Evolutionary conservation across 2,329 filamentous ascomycete species (phyloP).

Genomic region (Dactylellina cionopaga): DNA sequence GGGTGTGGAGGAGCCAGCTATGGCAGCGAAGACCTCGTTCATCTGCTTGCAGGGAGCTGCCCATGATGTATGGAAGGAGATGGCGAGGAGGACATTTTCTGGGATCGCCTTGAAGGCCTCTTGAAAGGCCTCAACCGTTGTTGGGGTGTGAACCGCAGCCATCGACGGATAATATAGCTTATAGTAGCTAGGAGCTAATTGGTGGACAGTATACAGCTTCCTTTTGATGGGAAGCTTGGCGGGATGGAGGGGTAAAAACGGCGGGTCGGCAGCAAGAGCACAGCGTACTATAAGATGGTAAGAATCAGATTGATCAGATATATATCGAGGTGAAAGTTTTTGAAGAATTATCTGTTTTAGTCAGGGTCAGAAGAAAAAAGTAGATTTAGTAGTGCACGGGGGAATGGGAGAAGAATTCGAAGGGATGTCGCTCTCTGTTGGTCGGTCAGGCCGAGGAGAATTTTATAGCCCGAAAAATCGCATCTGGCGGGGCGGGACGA

Average conservation of each 20-base stretch:
- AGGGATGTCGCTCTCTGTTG: neutral
- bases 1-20: slow-evolving; percentile 28
- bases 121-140: slow-evolving; percentile 77
- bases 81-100: slow-evolving; percentile 76
- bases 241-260: slow-evolving; percentile 37
- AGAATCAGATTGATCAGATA: slow-evolving; percentile 36
- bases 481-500: slow-evolving; percentile 7
- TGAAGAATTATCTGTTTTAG: no score
- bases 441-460: slow-evolving; percentile 15
- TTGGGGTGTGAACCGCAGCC: slow-evolving; percentile 81
- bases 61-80: slow-evolving; percentile 97
- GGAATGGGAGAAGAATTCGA: neutral
- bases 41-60: slow-evolving; percentile 95
- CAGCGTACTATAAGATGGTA: neutral
- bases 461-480: slow-evolving; percentile 32
- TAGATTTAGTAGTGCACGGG: neutral
- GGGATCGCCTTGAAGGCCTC: slow-evolving; percentile 73
- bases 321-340: neutral
- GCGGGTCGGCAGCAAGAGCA: slow-evolving; percentile 12
- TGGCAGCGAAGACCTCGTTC: slow-evolving; percentile 61
- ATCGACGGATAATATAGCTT: slow-evolving; percentile 62
- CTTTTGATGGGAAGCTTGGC: slow-evolving; percentile 9
- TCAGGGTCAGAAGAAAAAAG: neutral
- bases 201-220: neutral
- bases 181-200: neutral